Evolutionary conservation across 106 monocot genomes (phyloP).

Genomic region (Posidonia australis): DNA sequence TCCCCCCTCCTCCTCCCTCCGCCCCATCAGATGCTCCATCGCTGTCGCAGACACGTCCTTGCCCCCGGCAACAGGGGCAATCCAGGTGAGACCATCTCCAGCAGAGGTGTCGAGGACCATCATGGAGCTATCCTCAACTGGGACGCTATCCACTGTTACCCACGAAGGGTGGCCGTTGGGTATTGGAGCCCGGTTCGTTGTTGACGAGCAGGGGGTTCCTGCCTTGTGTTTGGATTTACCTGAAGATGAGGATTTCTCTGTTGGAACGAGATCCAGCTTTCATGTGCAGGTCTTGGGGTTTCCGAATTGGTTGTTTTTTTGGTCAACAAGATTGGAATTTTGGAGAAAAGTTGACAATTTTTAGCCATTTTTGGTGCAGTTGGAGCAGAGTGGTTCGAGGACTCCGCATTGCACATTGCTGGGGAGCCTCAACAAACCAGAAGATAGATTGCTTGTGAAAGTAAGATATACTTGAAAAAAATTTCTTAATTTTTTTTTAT

Average conservation of each 20-base stretch:
- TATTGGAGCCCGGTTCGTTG: constrained; percentile 79
- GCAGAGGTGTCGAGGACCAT: constrained; percentile 80
- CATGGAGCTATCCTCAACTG: constrained; percentile 67
- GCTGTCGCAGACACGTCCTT: not conserved
- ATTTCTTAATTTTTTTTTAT: not conserved
- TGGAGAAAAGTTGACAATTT: not conserved
- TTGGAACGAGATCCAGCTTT: constrained; percentile 48
- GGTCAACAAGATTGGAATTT: not conserved
- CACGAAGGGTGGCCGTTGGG: constrained; percentile 62
- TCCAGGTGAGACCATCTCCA: constrained; percentile 29
- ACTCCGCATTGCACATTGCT: constrained; percentile 80
- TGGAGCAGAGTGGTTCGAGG: constrained; percentile 66
- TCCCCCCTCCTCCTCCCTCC: not conserved
- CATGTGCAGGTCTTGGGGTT: constrained; percentile 56
- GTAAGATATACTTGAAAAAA: constrained; percentile 14
- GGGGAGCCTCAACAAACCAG: constrained; percentile 54
- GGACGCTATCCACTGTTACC: constrained; percentile 57
- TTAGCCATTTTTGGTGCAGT: constrained; percentile 22
- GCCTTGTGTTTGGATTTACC: constrained; percentile 50
- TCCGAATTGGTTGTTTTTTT: not conserved
- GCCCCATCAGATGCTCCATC: constrained; percentile 1
- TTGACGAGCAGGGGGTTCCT: constrained; percentile 50
- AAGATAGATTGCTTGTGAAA: constrained; percentile 42
- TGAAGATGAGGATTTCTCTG: constrained; percentile 16
- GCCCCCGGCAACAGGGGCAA: not conserved